Evolutionary conservation across 495 filamentous ascomycete species (phyloP).

Genomic region (Mycothermus thermophilus): DNA sequence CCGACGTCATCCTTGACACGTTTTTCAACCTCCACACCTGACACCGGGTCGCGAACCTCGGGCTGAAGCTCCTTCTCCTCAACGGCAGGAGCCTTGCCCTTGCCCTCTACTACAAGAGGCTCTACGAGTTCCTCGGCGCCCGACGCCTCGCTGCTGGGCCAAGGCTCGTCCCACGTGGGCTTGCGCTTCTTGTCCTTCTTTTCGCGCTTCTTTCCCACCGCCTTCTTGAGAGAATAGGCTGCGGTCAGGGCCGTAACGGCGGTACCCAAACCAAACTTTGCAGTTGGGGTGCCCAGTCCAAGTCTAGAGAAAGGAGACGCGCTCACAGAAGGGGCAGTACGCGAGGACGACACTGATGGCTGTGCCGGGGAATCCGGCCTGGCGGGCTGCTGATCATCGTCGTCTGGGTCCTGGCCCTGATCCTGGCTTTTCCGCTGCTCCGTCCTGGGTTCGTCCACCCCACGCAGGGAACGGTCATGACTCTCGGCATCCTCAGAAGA

Average conservation of each 20-base stretch:
- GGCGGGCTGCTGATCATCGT: too few species aligned
- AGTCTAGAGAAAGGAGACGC: too few species aligned
- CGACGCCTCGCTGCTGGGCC: constrained; percentile 9
- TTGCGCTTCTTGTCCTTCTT: constrained; percentile 16
- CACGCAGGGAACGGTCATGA: constrained; percentile 7
- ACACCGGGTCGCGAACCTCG: neutral
- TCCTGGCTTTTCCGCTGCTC: too few species aligned
- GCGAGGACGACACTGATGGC: too few species aligned
- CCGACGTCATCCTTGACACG: too few species aligned
- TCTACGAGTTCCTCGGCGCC: constrained; percentile 5
- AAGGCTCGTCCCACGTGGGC: constrained; percentile 7
- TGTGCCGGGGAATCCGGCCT: too few species aligned
- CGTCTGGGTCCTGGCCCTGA: too few species aligned
- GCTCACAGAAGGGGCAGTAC: constrained; percentile 1
- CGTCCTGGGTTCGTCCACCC: constrained; percentile 3
- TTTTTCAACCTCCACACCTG: neutral
- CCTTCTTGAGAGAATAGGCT: constrained; percentile 14
- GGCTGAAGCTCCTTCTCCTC: neutral
- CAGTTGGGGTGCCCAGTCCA: neutral
- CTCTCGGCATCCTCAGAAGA: constrained; percentile 6
- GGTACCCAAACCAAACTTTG: neutral
- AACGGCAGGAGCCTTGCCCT: neutral
- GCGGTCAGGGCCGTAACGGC: neutral
- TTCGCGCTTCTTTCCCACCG: constrained; percentile 2
- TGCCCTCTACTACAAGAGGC: neutral